Conservation (phyloP, 495 filamentous ascomycete genomes). For the Saxophila tyrrhenica region DNA sequence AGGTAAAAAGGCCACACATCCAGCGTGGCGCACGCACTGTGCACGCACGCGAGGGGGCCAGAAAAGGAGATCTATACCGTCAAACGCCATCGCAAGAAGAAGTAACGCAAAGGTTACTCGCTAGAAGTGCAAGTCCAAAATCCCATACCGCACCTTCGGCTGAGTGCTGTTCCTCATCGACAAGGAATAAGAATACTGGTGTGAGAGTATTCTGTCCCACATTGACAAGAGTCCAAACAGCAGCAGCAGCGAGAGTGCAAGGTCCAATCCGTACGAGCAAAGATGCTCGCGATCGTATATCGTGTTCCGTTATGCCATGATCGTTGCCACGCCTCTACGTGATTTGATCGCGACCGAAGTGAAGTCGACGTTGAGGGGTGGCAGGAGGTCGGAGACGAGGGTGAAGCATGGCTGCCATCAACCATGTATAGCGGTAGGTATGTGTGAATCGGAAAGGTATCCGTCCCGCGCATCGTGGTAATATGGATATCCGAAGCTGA, state of each 20-base stretch:
- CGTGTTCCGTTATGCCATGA: constrained; percentile 6
- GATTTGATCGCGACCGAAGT: neutral
- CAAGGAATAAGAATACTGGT: neutral
- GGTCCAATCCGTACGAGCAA: neutral
- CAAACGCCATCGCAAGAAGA: neutral
- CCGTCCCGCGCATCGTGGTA: constrained; percentile 13
- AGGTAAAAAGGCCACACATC: neutral
- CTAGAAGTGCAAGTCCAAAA: constrained; percentile 11
- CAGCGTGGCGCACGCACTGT: neutral
- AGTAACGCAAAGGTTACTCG: neutral
- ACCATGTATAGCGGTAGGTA: constrained; percentile 19
- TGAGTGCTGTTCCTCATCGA: neutral
- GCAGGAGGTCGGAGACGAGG: neutral
- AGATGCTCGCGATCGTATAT: constrained; percentile 1
- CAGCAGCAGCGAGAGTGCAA: neutral
- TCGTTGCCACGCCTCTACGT: constrained; percentile 3
- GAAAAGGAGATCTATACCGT: neutral
- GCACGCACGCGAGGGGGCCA: neutral
- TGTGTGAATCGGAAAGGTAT: constrained; percentile 9
- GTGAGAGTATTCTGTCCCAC: neutral
- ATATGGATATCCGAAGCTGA: constrained; percentile 26
- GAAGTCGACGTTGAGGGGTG: neutral
- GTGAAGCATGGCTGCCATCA: neutral
- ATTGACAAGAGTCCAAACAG: neutral
- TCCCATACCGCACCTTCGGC: neutral